Conservation (phyloP, 805 yeast species). For the Yarrowia sp. region DNA sequence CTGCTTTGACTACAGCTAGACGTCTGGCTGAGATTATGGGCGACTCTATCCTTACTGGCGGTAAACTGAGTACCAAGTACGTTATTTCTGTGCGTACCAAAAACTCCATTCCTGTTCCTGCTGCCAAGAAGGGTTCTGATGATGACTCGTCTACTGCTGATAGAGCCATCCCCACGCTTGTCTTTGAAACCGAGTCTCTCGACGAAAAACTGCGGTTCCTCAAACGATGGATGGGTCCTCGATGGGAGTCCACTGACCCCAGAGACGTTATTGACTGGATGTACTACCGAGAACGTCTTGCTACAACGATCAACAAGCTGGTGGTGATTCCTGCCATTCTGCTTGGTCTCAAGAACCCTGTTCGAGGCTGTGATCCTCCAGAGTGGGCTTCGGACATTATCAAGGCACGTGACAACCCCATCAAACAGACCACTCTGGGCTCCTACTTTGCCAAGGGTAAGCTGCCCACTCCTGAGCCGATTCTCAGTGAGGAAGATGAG, state of each 20-base stretch:
- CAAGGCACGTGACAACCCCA: conserved; percentile 56
- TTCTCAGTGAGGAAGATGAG: conserved; percentile 25
- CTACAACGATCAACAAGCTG: conserved; percentile 90
- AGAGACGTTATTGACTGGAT: conserved; percentile 89
- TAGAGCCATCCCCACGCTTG: conserved; percentile 94
- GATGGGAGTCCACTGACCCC: conserved; percentile 79
- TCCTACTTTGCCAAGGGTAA: conserved; percentile 51
- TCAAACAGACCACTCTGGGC: conserved; percentile 66
- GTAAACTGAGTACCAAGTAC: conserved; percentile 92
- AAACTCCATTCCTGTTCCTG: conserved; percentile 4
- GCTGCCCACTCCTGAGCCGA: conserved; percentile 41
- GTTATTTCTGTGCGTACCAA: conserved; percentile 79
- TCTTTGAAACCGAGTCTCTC: conserved; percentile 73
- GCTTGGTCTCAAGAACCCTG: conserved; percentile 85
- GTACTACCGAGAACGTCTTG: conserved; percentile 85
- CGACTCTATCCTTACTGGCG: conserved; percentile 93
- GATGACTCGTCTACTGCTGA: conserved; percentile 87
- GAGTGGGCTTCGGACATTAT: conserved; percentile 80
- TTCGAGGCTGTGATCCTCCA: conserved; percentile 91
- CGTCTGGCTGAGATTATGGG: conserved; percentile 94
- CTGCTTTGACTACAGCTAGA: conserved; percentile 92
- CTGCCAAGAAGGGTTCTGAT: conserved; percentile 7
- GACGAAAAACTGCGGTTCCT: conserved; percentile 65
- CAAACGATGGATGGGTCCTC: conserved; percentile 84
- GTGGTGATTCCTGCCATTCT: conserved; percentile 97